Conservation (phyloP, 2,329 filamentous ascomycete species). For the Botrytis elliptica region DNA sequence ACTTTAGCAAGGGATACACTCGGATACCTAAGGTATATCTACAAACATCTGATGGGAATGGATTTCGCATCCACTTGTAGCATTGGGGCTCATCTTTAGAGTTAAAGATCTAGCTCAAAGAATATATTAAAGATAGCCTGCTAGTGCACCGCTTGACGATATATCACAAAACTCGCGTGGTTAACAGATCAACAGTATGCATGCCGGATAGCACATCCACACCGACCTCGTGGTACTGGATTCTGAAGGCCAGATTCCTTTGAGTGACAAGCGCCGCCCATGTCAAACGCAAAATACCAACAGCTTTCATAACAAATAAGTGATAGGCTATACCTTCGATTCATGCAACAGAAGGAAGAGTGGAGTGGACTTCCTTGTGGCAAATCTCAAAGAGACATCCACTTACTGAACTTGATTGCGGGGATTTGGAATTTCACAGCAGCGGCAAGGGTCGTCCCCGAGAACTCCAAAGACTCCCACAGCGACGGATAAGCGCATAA, state of each 20-base stretch:
- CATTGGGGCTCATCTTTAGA: slow-evolving; percentile 8
- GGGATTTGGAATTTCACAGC: slow-evolving; percentile 10
- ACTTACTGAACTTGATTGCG: slow-evolving; percentile 1
- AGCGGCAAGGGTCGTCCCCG: slow-evolving; percentile 6
- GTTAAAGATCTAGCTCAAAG: slow-evolving; percentile 1
- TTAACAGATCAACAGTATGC: not conserved
- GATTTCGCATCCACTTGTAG: slow-evolving; percentile 7
- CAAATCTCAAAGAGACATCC: not conserved
- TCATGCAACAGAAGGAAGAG: not conserved
- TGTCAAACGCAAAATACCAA: not conserved
- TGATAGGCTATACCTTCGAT: not conserved
- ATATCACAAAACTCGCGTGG: slow-evolving; percentile 13
- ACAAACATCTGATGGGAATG: not conserved
- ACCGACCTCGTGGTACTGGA: slow-evolving; percentile 3
- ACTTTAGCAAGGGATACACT: not conserved
- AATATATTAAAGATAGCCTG: not conserved
- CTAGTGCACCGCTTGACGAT: slow-evolving; percentile 8
- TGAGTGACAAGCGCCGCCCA: not conserved
- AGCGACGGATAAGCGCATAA: slow-evolving; percentile 6
- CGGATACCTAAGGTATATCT: slow-evolving; percentile 2
- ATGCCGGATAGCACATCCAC: not conserved
- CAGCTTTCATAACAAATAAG: not conserved
- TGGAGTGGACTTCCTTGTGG: not conserved
- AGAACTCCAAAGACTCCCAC: slow-evolving; percentile 8
- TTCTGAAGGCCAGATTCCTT: not conserved